These are phyloP conservation scores for Apiospora kogelbergensis DNA, from an alignment of 2,329 filamentous ascomycete species.

Conservation along the genomic window DNA sequence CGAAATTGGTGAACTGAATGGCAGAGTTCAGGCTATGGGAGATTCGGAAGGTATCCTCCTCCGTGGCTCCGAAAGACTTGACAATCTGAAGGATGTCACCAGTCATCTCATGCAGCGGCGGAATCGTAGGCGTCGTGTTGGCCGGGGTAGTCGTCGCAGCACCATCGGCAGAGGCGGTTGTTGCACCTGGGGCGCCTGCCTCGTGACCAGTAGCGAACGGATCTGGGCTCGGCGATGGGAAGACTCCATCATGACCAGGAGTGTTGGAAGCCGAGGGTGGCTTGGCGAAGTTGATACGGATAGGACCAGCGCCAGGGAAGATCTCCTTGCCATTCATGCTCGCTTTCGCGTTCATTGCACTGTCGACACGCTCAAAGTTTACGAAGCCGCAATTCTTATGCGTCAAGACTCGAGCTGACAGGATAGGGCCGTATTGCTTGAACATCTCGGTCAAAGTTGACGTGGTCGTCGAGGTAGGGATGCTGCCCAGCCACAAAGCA, in stretches of 20 bases:
- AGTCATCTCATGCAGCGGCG: conserved; percentile 75
- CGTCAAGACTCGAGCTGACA: conserved; percentile 89
- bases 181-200: conserved; percentile 36
- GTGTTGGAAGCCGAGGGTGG: conserved; percentile 88
- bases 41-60: conserved; percentile 75
- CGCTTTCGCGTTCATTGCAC: conserved; percentile 84
- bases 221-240: conserved; percentile 88
- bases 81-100: conserved; percentile 84
- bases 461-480: conserved; percentile 93
- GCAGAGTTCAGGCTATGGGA: conserved; percentile 72
- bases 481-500: conserved; percentile 95
- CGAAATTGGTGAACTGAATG: conserved; percentile 70
- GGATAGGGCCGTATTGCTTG: conserved; percentile 84
- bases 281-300: conserved; percentile 96
- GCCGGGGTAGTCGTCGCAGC: conserved; percentile 31
- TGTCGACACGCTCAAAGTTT: conserved; percentile 91
- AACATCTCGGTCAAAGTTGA: conserved; percentile 96
- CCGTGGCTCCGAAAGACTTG: conserved; percentile 79
- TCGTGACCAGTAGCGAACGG: conserved; percentile 66
- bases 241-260: conserved; percentile 83
- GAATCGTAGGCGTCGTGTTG: conserved; percentile 61
- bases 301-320: conserved; percentile 91
- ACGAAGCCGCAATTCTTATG: conserved; percentile 99
- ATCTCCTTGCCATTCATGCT: conserved; percentile 96
- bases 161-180: conserved; percentile 40